Base-by-base conservation (phyloP, 2,329 filamentous ascomycete genomes). In the Claviceps cyperi region DNA sequence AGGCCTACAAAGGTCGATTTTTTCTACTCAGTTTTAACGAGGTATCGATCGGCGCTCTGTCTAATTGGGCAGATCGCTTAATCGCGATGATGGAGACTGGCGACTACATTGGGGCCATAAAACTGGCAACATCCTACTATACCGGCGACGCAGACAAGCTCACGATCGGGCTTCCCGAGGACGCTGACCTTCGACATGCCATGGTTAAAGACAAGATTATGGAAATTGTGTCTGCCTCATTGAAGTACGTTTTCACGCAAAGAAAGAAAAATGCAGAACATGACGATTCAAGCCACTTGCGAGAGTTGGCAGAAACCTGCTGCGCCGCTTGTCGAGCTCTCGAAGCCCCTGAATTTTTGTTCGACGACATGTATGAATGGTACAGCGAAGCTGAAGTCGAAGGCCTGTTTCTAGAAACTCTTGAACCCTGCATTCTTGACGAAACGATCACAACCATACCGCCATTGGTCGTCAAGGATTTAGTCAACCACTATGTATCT, bases 1-100 rank as follows among this genome's bases (percentile, higher is more conserved):
- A 86, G 60, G 78, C 88, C 3, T 98, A 97, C 69, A 98, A 97
- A 65, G 90, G 92, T 5, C 80, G 91, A 32, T 73, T 96, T 37
- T 98, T 98, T 61, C 70, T 97, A 4, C 74, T 98, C 8, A 90
- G 92, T n/a, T 90, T 91, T 68, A 92, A 91, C 60, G 91, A 97
- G 61, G 73, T 96, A 40, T 87, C 88, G 0, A 86, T 97, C 46
- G 92, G 92, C 2, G 86, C 85, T 4, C 69, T 98, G 36, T 97
- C 92, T 0, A 98, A 98, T 58, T 98, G 92, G 92, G 91, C 92
- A 2, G 92, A 98, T 65, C 77, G 92, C 40, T 72, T 98, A 17
- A 81, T 96, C 56, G 90, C 91, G 0, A 74, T 97, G 57, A 96
- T 98, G 86, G 90, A 97, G 63, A 80, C 89, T 51, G 92, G 92